Evolutionary conservation across 2,329 filamentous ascomycete genomes (phyloP).

Genomic region (Pleomassaria siparia): DNA sequence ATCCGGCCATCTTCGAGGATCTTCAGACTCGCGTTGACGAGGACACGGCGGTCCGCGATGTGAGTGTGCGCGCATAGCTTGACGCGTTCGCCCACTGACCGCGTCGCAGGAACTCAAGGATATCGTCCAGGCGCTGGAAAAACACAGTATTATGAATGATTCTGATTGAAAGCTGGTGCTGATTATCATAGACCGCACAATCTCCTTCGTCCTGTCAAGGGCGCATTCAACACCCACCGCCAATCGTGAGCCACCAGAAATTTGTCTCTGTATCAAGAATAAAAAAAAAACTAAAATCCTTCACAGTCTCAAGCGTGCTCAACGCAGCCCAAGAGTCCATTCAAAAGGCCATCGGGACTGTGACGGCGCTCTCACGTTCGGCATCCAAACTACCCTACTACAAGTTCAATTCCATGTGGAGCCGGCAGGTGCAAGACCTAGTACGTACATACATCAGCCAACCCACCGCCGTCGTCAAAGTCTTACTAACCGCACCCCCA

Average conservation of each 20-base stretch:
- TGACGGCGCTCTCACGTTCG: constrained; percentile 68
- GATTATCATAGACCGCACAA: constrained; percentile 62
- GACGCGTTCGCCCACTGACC: constrained; percentile 34
- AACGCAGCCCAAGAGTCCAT: constrained; percentile 70
- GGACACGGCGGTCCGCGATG: constrained; percentile 78
- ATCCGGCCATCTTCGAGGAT: constrained; percentile 81
- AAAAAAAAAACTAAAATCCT: constrained; percentile 10
- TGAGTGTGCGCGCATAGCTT: constrained; percentile 34
- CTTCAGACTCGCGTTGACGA: constrained; percentile 90
- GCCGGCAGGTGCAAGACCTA: constrained; percentile 77
- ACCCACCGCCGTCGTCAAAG: background rate
- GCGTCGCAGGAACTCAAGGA: constrained; percentile 67
- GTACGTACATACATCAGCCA: constrained; percentile 49
- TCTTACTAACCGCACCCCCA: constrained; percentile 25
- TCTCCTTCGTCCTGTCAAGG: constrained; percentile 80
- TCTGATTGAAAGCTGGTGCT: background rate
- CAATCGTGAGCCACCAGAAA: constrained; percentile 53
- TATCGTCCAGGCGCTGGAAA: constrained; percentile 79
- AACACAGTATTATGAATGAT: constrained; percentile 57
- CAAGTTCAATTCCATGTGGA: constrained; percentile 94
- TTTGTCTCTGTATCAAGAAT: too few species aligned
- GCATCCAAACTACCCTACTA: constrained; percentile 93
- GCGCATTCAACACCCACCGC: constrained; percentile 82
- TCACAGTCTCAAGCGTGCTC: constrained; percentile 67
- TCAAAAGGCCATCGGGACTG: constrained; percentile 68